Conservation (phyloP, 768 basidiomycete species). For the Tricholoma flavovirens region DNA sequence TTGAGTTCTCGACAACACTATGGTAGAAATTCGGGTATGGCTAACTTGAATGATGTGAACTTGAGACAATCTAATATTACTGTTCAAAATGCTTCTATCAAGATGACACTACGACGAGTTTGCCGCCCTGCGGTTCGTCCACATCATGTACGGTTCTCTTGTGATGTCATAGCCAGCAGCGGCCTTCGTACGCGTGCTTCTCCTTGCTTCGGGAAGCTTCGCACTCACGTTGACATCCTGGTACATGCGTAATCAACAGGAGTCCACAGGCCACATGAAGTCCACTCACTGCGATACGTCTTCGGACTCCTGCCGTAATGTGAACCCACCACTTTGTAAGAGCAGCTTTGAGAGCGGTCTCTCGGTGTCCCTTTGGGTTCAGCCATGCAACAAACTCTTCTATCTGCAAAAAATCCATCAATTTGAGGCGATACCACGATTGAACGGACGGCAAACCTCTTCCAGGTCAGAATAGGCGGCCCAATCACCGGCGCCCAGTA, state of each 20-base stretch:
- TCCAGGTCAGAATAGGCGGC: conserved; percentile 84
- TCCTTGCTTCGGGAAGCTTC: conserved; percentile 73
- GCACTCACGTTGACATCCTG: conserved; percentile 69
- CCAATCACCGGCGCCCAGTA: conserved; percentile 79
- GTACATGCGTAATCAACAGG: not conserved
- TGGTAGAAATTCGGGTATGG: conserved; percentile 8
- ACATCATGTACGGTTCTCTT: conserved; percentile 83
- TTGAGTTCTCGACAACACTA: not conserved
- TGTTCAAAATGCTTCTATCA: not conserved
- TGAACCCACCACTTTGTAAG: conserved; percentile 84
- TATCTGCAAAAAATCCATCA: conserved; percentile 43
- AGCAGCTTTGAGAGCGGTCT: conserved; percentile 69
- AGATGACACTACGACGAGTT: conserved; percentile 28
- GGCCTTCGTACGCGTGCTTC: conserved; percentile 66
- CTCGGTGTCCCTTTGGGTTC: conserved; percentile 86
- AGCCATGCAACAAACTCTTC: conserved; percentile 85
- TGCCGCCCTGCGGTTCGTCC: conserved; percentile 76
- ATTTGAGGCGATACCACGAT: not conserved
- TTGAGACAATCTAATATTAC: conserved; percentile 1
- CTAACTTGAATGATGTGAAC: conserved; percentile 4
- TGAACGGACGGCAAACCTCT: conserved; percentile 51
- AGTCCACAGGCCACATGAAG: not conserved
- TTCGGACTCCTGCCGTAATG: conserved; percentile 72
- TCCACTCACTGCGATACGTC: conserved; percentile 62
- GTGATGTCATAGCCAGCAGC: conserved; percentile 54